Conservation (phyloP, 495 filamentous ascomycete genomes). For the Tirmania nivea region DNA sequence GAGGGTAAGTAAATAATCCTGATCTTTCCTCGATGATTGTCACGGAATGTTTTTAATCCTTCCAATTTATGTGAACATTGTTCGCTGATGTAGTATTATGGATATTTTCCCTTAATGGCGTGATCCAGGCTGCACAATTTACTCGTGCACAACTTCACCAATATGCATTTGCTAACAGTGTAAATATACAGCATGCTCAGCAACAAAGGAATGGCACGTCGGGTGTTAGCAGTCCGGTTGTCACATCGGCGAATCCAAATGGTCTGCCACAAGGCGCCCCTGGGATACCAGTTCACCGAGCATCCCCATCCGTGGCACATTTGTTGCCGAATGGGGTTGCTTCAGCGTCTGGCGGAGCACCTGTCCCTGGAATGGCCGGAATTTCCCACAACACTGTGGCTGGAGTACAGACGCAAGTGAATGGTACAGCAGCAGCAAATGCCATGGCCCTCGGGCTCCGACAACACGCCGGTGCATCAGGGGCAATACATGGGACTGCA, state of each 20-base stretch:
- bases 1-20: conserved; percentile 4
- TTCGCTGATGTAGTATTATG: background rate
- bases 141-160: conserved; percentile 5
- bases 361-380: background rate
- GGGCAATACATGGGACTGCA: conserved; percentile 1
- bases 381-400: conserved; percentile 1
- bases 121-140: conserved; percentile 5
- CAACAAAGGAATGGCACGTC: background rate
- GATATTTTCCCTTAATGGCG: background rate
- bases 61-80: background rate
- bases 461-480: background rate
- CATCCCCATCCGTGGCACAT: background rate
- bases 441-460: background rate
- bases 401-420: conserved; percentile 1
- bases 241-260: background rate
- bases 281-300: background rate
- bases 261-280: background rate
- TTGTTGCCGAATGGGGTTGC: background rate
- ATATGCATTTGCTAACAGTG: background rate
- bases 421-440: background rate
- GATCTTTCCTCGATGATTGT: background rate
- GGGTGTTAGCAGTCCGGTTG: background rate
- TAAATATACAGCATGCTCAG: background rate
- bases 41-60: background rate
- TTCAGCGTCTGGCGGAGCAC: background rate